Evolutionary conservation across 2,329 filamentous ascomycete genomes (phyloP), one percentile per base, ranked within the genome.

Genomic region (Beauveria pseudobassiana): DNA sequence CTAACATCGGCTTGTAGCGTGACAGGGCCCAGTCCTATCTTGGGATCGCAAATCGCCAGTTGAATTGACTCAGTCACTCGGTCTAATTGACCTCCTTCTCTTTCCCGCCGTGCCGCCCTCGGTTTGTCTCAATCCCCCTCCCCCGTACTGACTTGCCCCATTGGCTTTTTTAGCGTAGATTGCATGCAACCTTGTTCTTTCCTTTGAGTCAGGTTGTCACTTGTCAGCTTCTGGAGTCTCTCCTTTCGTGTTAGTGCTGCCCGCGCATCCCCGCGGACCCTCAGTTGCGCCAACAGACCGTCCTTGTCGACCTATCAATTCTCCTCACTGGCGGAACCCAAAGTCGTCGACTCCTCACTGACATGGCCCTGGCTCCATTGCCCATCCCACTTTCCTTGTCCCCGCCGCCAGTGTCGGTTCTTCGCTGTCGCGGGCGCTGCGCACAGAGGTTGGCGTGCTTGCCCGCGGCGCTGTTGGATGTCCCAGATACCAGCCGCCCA

Each of bases 391-490:
- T 48, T 26, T 48, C 45, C 22, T 22, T 26, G 12, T 24, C 45
- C 22, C 22, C 45, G 22, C 22, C 22, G 12, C 45, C 20, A 26
- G 45, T 24, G 14, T 14, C 43, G 24, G 30, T 12, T 30, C 12
- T 24, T 48, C 22, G 14, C 12, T 48, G 16, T 24, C 9, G 20
- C 45, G 22, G 45, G 45, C 22, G 52, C 38, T 28, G 49, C 26
- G 22, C 52, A 43, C 52, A 40, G 52, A 43, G 20, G 18, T 53
- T 24, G 22, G 34, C 51, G 51, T 42, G 52, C 43, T 46, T n/a
- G 73, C 42, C 30, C 10, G 63, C 69, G 12, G 76, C 75, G 38
- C 74, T 78, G 61, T 7, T 34, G 30, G 30, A 34, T 9, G 30
- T 34, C 30, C 30, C 10, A 34, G 10, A 30, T 30, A 8, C 8